Conservation (phyloP, 352 stramenopile species). For the Phytophthora kernoviae region DNA sequence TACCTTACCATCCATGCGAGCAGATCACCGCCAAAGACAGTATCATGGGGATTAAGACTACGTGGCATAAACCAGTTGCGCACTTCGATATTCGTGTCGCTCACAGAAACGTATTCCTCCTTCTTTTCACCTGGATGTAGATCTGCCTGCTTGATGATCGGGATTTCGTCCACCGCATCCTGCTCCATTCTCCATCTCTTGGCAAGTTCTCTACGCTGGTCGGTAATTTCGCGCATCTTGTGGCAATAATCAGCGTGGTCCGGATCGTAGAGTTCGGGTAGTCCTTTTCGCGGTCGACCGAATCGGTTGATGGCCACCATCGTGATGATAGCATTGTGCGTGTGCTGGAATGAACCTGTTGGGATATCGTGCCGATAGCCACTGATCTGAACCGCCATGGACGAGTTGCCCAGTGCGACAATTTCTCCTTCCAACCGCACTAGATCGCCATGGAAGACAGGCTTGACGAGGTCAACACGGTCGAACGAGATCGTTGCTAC, state of each 20-base stretch:
- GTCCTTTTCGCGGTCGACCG: conserved; percentile 36
- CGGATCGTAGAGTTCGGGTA: conserved; percentile 51
- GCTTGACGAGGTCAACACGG: conserved; percentile 57
- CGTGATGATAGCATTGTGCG: conserved; percentile 63
- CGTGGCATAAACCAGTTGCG: conserved; percentile 74
- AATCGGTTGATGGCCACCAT: conserved; percentile 69
- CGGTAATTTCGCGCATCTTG: conserved; percentile 45
- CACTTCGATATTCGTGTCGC: conserved; percentile 69
- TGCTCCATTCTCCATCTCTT: conserved; percentile 50
- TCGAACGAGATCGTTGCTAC: conserved; percentile 65
- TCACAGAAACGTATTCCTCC: conserved; percentile 44
- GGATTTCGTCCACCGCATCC: conserved; percentile 45
- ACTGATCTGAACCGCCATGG: conserved; percentile 59
- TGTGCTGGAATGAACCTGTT: conserved; percentile 49
- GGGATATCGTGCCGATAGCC: conserved; percentile 54
- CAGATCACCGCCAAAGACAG: conserved; percentile 70
- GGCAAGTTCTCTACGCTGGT: conserved; percentile 44
- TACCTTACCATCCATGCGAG: conserved; percentile 59
- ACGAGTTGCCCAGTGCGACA: conserved; percentile 52
- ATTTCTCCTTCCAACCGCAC: conserved; percentile 56
- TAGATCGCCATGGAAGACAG: conserved; percentile 61
- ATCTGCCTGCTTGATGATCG: conserved; percentile 36
- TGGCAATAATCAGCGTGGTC: conserved; percentile 45
- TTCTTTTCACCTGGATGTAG: conserved; percentile 47
- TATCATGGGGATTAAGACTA: conserved; percentile 76